Base-by-base conservation (phyloP, 2,329 filamentous ascomycete species). In the Alternaria triticimaculans region DNA sequence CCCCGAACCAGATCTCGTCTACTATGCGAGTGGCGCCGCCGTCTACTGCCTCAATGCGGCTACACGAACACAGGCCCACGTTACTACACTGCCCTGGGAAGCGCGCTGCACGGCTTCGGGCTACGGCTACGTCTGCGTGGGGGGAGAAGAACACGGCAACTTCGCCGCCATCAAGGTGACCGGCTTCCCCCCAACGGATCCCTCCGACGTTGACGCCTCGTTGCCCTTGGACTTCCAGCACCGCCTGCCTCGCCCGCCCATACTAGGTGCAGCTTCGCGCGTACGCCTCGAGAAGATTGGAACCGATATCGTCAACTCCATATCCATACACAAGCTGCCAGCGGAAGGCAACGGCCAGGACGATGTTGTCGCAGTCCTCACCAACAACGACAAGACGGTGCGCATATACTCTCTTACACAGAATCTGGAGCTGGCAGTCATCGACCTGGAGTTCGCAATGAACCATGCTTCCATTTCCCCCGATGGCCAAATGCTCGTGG, bases 381-480 rank as follows among this genome's bases (percentile, higher is more conserved):
- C 92, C 49, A 97, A 97, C 82, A 99, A 99, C 77, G 96, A 98
- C 82, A 91, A 90, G 77, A 93, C 92, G 2, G 92, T 98, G 60
- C 90, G 91, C 26, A 82, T 97, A n/a, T 93, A 96, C 76, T 91
- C 90, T 53, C 83, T 98, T 20, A 84, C 87, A 26, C 87, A 90
- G 56, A 87, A 89, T 14, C 85, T 91, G 63, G 84, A 91, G 37
- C 81, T 96, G 21, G 89, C 92, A 58, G 86, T 89, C 46, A 83
- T 97, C 57, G 85, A 87, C 5, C 90, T 97, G 68, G 90, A 92
- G 6, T 92, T 95, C 76, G 92, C 90, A 68, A 95, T 98, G 83
- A 99, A 99, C 74, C 93, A 96, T 75, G 93, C 94, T 33, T 88
- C 94, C n/a, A 90, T 99, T 56, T 97, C 95, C 7, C 96, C 95